Conservation (phyloP, 2,329 filamentous ascomycete species). For the Nannizziopsis barbatae region DNA sequence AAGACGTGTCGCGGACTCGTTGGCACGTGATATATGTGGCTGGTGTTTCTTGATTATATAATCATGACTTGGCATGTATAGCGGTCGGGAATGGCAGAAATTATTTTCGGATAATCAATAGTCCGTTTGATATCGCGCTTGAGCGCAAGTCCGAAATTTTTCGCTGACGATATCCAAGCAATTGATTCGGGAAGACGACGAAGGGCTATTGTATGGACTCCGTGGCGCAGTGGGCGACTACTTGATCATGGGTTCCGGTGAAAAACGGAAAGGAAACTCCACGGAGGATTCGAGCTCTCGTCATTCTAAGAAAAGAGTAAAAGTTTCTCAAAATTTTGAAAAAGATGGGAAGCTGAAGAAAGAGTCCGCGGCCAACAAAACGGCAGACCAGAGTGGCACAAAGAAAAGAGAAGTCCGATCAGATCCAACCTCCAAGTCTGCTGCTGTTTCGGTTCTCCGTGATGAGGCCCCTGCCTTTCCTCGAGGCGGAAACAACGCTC, state of each 20-base stretch:
- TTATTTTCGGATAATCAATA: constrained; percentile 4
- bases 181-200: background rate
- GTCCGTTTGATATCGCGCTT: background rate
- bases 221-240: constrained; percentile 2
- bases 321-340: constrained; percentile 28
- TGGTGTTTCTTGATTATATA: background rate
- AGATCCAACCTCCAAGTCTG: constrained; percentile 13
- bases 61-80: background rate
- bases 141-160: constrained; percentile 13
- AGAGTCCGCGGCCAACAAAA: constrained; percentile 16
- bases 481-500: constrained; percentile 75
- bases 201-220: background rate
- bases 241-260: constrained; percentile 32
- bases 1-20: constrained; percentile 8
- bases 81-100: constrained; percentile 1
- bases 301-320: constrained; percentile 33
- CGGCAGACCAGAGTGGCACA: constrained; percentile 16
- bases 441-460: constrained; percentile 38
- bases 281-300: constrained; percentile 27
- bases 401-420: constrained; percentile 16
- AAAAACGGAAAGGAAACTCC: constrained; percentile 36
- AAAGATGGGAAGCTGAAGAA: constrained; percentile 27
- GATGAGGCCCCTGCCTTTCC: constrained; percentile 88
- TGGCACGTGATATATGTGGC: constrained; percentile 2
- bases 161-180: background rate